Percentiles rank a stretch among this genome's conserved stretches.
Conservation (phyloP, 2,329 filamentous ascomycete genomes). For the Trichoderma sp. region DNA sequence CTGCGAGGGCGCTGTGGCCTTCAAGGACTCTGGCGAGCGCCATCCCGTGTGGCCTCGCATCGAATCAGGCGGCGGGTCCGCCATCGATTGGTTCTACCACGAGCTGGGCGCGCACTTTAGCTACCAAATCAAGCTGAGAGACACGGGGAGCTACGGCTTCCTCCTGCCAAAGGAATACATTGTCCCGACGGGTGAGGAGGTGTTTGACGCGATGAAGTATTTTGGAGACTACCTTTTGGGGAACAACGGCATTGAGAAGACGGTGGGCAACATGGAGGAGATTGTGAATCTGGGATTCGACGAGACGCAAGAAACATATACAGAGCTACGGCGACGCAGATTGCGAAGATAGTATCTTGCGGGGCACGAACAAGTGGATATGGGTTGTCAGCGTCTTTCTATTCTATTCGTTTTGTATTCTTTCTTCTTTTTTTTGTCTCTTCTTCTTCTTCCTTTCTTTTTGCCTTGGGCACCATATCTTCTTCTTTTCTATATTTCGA, state of each 20-base stretch:
- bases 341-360: conserved; percentile 24
- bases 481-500: background rate
- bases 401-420: background rate
- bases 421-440: background rate
- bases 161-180: conserved; percentile 83
- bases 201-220: conserved; percentile 77
- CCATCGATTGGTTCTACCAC: conserved; percentile 94
- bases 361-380: background rate
- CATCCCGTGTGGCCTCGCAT: conserved; percentile 44
- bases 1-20: conserved; percentile 70
- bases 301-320: conserved; percentile 21
- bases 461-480: background rate
- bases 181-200: conserved; percentile 82
- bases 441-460: no score
- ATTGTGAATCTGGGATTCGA: conserved; percentile 13
- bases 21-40: conserved; percentile 24
- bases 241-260: conserved; percentile 62
- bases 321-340: conserved; percentile 32
- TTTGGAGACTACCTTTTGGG: conserved; percentile 76
- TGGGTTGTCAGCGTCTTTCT: background rate
- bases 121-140: conserved; percentile 91
- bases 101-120: conserved; percentile 77
- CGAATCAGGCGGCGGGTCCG: conserved; percentile 76
- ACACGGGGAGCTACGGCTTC: conserved; percentile 93
- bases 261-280: conserved; percentile 26